Conservation (phyloP, 441 rosid genomes). For the Lepidium campestre region DNA sequence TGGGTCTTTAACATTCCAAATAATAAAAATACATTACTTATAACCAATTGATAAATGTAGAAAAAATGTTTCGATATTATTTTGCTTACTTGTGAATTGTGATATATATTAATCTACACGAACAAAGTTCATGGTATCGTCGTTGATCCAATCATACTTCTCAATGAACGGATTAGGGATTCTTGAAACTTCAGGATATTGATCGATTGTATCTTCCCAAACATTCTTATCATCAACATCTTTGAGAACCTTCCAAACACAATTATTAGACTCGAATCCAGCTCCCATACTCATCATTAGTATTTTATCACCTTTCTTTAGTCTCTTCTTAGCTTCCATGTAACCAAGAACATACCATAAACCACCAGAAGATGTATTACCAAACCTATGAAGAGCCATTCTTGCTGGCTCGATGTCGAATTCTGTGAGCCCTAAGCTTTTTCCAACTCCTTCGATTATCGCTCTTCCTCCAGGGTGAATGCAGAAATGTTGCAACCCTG, state of each 20-base stretch:
- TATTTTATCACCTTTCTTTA: conserved; percentile 35
- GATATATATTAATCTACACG: conserved; percentile 14
- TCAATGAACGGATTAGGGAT: conserved; percentile 36
- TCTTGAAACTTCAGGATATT: conserved; percentile 32
- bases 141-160: conserved; percentile 50
- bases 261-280: conserved; percentile 40
- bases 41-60: not conserved
- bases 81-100: conserved; percentile 12
- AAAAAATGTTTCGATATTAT: not conserved
- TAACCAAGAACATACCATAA: conserved; percentile 46
- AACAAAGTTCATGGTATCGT: conserved; percentile 26
- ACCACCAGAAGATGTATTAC: conserved; percentile 39
- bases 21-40: conserved; percentile 5
- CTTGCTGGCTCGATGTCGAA: conserved; percentile 38
- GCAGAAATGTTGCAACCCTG: conserved; percentile 41
- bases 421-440: conserved; percentile 35
- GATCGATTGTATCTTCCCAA: conserved; percentile 45
- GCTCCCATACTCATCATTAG: conserved; percentile 41
- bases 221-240: conserved; percentile 41
- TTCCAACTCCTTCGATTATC: conserved; percentile 34
- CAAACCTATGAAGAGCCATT: conserved; percentile 39
- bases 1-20: conserved; percentile 10
- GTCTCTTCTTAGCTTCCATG: conserved; percentile 39
- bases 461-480: conserved; percentile 49
- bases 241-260: conserved; percentile 45